Percentiles rank a stretch among this genome's conserved stretches.
These are phyloP conservation scores for Fonsecaea erecta DNA, from an alignment of 2,329 filamentous ascomycete species.

Conservation along the genomic window DNA sequence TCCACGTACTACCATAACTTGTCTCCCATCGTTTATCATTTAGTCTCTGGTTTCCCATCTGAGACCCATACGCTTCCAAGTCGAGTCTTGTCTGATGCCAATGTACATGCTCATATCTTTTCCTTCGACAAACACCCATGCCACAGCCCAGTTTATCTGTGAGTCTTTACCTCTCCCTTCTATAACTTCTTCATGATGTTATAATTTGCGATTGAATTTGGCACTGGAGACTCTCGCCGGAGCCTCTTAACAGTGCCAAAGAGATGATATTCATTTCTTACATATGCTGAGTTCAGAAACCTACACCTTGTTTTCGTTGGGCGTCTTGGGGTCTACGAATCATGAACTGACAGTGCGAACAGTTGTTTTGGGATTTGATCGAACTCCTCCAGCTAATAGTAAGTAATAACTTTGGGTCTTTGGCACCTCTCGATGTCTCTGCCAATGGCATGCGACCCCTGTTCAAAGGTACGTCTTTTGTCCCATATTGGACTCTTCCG, in stretches of 20 bases:
- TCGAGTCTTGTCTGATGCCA: background rate
- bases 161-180: background rate
- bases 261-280: slow-evolving; percentile 94
- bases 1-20: background rate
- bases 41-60: background rate
- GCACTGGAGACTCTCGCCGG: slow-evolving; percentile 87
- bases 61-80: background rate
- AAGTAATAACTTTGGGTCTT: background rate
- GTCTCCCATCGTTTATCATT: background rate
- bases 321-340: background rate
- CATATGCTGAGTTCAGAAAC: slow-evolving; percentile 80
- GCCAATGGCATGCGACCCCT: background rate
- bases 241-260: slow-evolving; percentile 76
- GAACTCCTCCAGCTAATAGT: background rate
- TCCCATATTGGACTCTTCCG: slow-evolving; percentile 47
- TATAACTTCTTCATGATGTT: slow-evolving; percentile 70
- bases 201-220: slow-evolving; percentile 99
- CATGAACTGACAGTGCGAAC: background rate
- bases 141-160: background rate
- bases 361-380: background rate
- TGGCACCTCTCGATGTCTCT: background rate
- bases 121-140: background rate
- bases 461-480: slow-evolving; percentile 35
- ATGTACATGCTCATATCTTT: background rate
- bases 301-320: background rate